Base-by-base conservation (phyloP, 192 early-diverging fungal species). In the Umbelopsis sp. region DNA sequence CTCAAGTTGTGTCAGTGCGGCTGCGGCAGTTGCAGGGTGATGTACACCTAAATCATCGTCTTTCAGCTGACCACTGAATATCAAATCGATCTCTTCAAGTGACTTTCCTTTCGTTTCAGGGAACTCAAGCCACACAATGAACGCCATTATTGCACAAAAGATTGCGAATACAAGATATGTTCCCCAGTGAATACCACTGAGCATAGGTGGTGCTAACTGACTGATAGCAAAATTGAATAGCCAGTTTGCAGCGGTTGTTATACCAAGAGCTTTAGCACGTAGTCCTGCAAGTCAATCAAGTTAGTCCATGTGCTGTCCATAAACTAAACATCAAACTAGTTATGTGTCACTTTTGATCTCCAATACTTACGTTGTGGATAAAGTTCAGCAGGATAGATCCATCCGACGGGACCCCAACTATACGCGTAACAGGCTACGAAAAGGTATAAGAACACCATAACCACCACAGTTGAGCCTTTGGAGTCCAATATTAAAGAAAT, bases 211-310 rank as follows among this genome's bases (percentile, higher is more conserved):
- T 1, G 87, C 83, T 44, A 91, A 71, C 66, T 92, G 85, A 6
- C 86, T 85, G 20, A 97, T 82, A 44, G 86, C 74, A 76, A 90
- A 90, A 82, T 92, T 96, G 79, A 89, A 92, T 31, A 91, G 71
- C 96, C 96, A 97, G 85, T 95, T 95, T 54, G 93, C 85, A 7
- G 91, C 88, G 17, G 94, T 96, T 1, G 91, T 86, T 3, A 94
- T 76, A 17, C 89, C 89, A 49, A 92, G 86, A 51, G 91, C 94
- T 81, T 96, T 97, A 62, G 93, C 87, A 34, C 96, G 89, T 43
- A 95, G 84, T 38, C 90, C 75, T 72, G 50, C 32, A 29, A n/a
- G 7, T 36, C 14, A 62, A n/a, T n/a, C n/a, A 62, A 62, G 16
- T 20, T 3, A 4, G 16, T 49, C 16, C 8, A n/a, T 21, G 20